Conservation (phyloP, 495 filamentous ascomycete genomes). For the Pyrenula massariospora region DNA sequence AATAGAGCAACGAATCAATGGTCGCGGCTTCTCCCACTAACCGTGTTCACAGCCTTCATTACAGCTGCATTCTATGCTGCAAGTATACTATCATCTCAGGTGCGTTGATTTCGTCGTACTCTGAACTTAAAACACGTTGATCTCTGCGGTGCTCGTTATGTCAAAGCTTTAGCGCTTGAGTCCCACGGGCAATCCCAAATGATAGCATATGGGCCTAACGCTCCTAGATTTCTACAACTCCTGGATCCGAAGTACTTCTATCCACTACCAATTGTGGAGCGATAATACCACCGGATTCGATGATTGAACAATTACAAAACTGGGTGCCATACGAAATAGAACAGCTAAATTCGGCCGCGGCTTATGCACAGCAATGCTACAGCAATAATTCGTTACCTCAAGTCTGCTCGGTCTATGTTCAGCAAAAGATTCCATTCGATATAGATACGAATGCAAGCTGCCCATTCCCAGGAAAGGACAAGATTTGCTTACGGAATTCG, state of each 20-base stretch:
- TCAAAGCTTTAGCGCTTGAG: neutral
- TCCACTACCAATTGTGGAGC: neutral
- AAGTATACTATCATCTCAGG: conserved; percentile 5
- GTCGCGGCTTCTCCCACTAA: neutral
- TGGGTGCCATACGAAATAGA: neutral
- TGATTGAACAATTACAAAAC: neutral
- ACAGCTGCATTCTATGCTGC: conserved; percentile 1
- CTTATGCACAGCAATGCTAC: neutral
- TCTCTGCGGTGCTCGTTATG: neutral
- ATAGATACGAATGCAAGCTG: neutral
- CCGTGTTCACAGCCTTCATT: conserved; percentile 1
- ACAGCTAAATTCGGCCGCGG: neutral
- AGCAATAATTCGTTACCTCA: neutral
- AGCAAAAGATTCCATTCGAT: neutral
- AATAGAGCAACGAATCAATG: neutral
- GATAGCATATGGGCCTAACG: neutral
- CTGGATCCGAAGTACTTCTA: neutral
- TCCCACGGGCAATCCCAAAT: neutral
- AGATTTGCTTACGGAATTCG: neutral
- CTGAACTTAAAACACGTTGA: neutral
- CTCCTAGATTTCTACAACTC: neutral
- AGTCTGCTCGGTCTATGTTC: neutral
- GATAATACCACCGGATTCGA: neutral
- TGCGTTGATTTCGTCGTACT: neutral
- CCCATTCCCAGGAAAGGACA: neutral